Evolutionary conservation across 805 yeast species (phyloP), one percentile per base, ranked within the genome.

Genomic region (Wickerhamiella qilinensis): DNA sequence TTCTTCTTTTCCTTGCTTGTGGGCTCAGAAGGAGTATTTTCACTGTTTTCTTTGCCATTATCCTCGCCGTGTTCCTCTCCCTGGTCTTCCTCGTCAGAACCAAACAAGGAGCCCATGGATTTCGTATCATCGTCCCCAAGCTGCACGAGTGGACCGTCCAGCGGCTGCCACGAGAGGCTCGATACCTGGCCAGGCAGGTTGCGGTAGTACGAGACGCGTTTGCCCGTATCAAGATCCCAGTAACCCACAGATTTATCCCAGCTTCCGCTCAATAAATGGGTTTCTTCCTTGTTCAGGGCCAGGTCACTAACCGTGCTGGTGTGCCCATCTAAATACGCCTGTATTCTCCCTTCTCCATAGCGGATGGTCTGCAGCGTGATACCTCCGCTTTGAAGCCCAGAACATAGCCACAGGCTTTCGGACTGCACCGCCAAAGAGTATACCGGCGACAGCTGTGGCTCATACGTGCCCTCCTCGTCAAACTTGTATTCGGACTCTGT

Each of bases 151-250:
- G 46, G 27, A 8, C 57, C 57, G 39, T 46, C 58, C 43, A 37
- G 46, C 2, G 60, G 64, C 44, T 63, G 62, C 53, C 73, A 80
- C 42, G 77, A 80, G 9, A 88, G 53, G 33, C 75, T 68, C 2
- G 93, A 77, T 2, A 88, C 64, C 54, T 91, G 96, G 2, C 95
- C 91, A 1, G 80, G 64, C 24, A 75, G 65, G 1, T 74, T 76
- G 2, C 56, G 49, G 51, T 65, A 83, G 20, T 65, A 55, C 11
- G 65, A 65, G 2, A 64, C 51, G 8, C 64, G 54, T 15, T 62
- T 56, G 1, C 96, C 95, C 0, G 78, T 69, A 46, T 82, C 69
- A 43, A 91, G 63, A 57, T 91, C 98, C 94, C 96, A 88, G 45
- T 77, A 72, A 5, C 74, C 56, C 1, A 88, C 68, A 17, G 69